A percentile compares a stretch with the other conserved stretches of the same genome.
Conservation (phyloP, 2,329 filamentous ascomycete species). For the Claviceps humidiphila region DNA sequence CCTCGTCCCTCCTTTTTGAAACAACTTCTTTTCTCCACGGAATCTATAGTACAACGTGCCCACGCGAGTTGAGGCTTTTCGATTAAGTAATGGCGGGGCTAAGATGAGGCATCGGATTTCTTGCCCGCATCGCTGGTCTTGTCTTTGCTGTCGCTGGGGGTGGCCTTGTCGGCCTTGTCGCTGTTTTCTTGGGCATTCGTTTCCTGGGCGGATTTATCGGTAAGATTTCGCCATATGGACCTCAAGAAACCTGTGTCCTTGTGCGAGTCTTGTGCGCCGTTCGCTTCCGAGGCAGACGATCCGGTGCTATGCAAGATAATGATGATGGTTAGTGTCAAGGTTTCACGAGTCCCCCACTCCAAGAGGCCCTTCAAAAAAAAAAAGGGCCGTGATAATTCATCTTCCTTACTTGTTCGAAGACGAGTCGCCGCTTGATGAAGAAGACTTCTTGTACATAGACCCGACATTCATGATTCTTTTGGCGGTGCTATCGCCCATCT, state of each 20-base stretch:
- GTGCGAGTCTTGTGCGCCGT: constrained; percentile 31
- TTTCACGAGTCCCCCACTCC: background rate
- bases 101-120: constrained; percentile 22
- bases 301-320: background rate
- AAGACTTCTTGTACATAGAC: constrained; percentile 5
- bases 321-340: background rate
- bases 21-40: background rate
- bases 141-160: constrained; percentile 3
- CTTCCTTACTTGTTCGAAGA: constrained; percentile 3
- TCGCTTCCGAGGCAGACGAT: constrained; percentile 16
- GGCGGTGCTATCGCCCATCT: constrained; percentile 85
- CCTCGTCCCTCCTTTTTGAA: constrained; percentile 8
- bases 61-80: no score
- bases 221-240: constrained; percentile 83
- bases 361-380: background rate
- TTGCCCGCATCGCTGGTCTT: constrained; percentile 18
- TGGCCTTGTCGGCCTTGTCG: constrained; percentile 12
- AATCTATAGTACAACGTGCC: no score
- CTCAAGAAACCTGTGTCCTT: constrained; percentile 85
- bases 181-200: constrained; percentile 17
- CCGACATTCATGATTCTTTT: constrained; percentile 80
- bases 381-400: background rate
- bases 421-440: background rate
- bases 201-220: constrained; percentile 53
- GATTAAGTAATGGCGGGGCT: background rate